Evolutionary conservation across 2,329 filamentous ascomycete species (phyloP), one percentile per base, ranked within the genome.

Genomic region (Curvularia eragrostidis): DNA sequence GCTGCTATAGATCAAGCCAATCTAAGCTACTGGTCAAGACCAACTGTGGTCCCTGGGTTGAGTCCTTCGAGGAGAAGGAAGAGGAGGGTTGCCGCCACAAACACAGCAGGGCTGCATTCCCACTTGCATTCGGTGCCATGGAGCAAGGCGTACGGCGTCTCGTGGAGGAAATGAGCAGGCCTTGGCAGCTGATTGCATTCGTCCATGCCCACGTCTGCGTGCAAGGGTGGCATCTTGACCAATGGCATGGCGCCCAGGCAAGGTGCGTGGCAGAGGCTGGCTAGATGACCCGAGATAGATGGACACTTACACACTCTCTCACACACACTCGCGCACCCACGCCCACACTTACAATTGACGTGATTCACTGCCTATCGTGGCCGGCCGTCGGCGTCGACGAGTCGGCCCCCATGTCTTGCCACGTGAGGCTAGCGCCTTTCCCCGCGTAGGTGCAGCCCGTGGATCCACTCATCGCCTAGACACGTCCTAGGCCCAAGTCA

Each of bases 1-100:
- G 48, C 24, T 24, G 19, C 15, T 53, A 24, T 68, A 85, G 84
- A 91, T 91, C 77, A 91, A 91, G 81, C 89, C 89, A 2, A 91
- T 91, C 67, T 91, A 73, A 74, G 24, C 44, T 43, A 23, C 8
- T 41, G n/a, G 24, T 9, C 5, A 30, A 28, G 15, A 46, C 44
- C 12, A 19, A 32, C 18, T 24, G 32, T 47, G 41, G 18, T 28
- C n/a, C 24, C 12, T 46, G 39, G 44, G 19, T 30, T 18, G 19
- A 26, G 39, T 46, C 23, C 26, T 46, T 39, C 23, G 23, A 30
- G 23, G 24, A 38, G 39, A 32, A 43, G 46, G 24, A 26, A 19
- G 26, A 12, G 39, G 21, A 47, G 28, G 19, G 10, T 18, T 19
- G 23, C 28, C 34, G 23, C 21, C n/a, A 38, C 50, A 39, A 39